Evolutionary conservation across 2,329 filamentous ascomycete genomes (phyloP).

Genomic region (Cladophialophora chaetospira): DNA sequence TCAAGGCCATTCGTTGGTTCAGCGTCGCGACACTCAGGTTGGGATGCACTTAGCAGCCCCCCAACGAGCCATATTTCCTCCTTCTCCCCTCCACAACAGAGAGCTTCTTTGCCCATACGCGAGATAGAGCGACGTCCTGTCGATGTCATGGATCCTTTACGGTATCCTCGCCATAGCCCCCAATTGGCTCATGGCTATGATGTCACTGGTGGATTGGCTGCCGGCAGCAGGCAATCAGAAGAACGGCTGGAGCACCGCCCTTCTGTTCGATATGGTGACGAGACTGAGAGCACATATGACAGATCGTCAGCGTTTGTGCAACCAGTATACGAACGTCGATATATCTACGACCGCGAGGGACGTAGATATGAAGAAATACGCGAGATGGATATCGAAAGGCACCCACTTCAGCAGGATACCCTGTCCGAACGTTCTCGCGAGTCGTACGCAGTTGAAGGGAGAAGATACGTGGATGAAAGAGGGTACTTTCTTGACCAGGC

Average conservation of each 20-base stretch:
- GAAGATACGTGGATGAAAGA: neutral
- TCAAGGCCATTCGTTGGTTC: neutral
- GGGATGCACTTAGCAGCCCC: neutral
- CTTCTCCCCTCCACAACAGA: neutral
- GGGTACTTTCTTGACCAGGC: neutral
- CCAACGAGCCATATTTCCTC: neutral
- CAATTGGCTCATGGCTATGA: neutral
- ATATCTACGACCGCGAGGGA: slow-evolving; percentile 7
- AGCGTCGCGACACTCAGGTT: neutral
- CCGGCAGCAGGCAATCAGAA: slow-evolving; percentile 2
- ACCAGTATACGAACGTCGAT: slow-evolving; percentile 4
- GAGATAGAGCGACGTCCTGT: neutral
- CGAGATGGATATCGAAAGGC: neutral
- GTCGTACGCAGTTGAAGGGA: neutral
- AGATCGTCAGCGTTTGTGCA: neutral
- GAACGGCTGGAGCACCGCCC: slow-evolving; percentile 1
- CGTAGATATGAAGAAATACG: slow-evolving; percentile 8
- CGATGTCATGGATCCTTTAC: neutral
- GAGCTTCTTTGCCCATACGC: slow-evolving; percentile 7
- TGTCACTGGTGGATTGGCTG: neutral
- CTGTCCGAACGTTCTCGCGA: neutral
- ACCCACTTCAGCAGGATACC: neutral
- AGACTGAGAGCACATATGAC: neutral
- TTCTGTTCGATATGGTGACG: neutral
- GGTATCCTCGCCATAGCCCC: neutral